Evolutionary conservation across 306 rosid species (phyloP).

Genomic region (Glycyrrhiza uralensis): DNA sequence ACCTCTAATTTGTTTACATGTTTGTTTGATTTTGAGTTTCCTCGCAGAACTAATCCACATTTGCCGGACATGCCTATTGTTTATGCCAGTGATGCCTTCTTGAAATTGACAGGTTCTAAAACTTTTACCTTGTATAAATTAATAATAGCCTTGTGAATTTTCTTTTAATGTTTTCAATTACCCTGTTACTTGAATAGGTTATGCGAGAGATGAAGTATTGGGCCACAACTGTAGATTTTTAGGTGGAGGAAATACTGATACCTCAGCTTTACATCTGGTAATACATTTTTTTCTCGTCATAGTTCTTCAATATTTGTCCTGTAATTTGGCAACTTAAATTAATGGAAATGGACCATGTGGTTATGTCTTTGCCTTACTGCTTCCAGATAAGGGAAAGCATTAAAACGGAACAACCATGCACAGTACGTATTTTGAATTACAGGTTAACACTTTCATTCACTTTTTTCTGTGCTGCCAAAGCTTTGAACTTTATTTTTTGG

Average conservation of each 20-base stretch:
- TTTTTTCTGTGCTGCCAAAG: constrained; percentile 15
- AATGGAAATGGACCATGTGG: constrained; percentile 11
- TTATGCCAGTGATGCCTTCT: constrained; percentile 87
- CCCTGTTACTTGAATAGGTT: constrained; percentile 50
- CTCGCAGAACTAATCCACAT: constrained; percentile 76
- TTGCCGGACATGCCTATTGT: constrained; percentile 89
- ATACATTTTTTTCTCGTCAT: neutral
- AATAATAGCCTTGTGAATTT: neutral
- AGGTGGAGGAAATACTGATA: constrained; percentile 69
- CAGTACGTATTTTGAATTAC: constrained; percentile 95
- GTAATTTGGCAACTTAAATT: constrained; percentile 15
- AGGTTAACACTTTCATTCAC: constrained; percentile 63
- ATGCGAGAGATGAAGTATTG: constrained; percentile 73
- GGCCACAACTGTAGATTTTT: constrained; percentile 85
- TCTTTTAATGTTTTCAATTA: constrained; percentile 19
- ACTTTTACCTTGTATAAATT: neutral
- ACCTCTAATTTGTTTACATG: constrained; percentile 31
- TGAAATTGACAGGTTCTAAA: constrained; percentile 74
- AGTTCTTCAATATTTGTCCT: neutral
- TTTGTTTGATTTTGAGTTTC: constrained; percentile 34
- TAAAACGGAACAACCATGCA: constrained; percentile 64
- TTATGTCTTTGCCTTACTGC: constrained; percentile 20
- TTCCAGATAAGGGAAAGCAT: constrained; percentile 80
- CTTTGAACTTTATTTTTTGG: constrained; percentile 26
- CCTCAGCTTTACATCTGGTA: constrained; percentile 57